Evolutionary conservation across 331 rosid species (phyloP).

Genomic region (Stylosanthes scabra): DNA sequence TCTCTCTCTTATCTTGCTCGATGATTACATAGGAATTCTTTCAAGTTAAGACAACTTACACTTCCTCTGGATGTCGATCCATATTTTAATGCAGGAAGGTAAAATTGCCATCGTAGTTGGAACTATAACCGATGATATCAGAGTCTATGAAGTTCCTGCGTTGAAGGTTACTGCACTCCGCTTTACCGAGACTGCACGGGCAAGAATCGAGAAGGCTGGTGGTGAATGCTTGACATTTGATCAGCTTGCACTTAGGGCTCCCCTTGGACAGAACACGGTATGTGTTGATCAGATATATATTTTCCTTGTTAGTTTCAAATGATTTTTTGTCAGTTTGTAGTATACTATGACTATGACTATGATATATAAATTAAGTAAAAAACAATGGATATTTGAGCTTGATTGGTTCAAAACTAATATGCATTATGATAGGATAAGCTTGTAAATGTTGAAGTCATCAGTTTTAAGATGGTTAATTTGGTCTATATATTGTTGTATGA

Average conservation of each 20-base stretch:
- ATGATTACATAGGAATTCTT: background rate
- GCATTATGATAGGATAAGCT: background rate
- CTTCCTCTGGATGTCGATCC: background rate
- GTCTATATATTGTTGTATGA: slow-evolving; percentile 8
- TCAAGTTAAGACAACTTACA: background rate
- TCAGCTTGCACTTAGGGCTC: slow-evolving; percentile 78
- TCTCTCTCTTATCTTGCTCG: background rate
- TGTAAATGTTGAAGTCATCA: background rate
- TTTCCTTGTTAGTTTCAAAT: background rate
- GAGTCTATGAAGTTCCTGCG: slow-evolving; percentile 77
- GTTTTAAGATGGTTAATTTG: background rate
- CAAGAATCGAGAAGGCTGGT: slow-evolving; percentile 94
- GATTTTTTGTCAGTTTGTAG: too few relatives aligned
- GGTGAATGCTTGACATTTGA: slow-evolving; percentile 93
- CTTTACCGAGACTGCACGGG: slow-evolving; percentile 84
- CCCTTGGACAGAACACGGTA: slow-evolving; percentile 85
- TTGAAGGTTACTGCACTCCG: slow-evolving; percentile 73
- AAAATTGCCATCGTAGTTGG: slow-evolving; percentile 76
- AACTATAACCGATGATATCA: slow-evolving; percentile 72
- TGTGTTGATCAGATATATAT: background rate
- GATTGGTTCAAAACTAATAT: background rate
- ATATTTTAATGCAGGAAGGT: slow-evolving; percentile 43
- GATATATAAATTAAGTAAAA: background rate
- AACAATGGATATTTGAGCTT: background rate
- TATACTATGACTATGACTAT: background rate